A percentile compares a stretch with the other conserved stretches of the same genome.
Conservation (phyloP, 192 early-diverging fungal genomes). For the Backusella tarrabulga region DNA sequence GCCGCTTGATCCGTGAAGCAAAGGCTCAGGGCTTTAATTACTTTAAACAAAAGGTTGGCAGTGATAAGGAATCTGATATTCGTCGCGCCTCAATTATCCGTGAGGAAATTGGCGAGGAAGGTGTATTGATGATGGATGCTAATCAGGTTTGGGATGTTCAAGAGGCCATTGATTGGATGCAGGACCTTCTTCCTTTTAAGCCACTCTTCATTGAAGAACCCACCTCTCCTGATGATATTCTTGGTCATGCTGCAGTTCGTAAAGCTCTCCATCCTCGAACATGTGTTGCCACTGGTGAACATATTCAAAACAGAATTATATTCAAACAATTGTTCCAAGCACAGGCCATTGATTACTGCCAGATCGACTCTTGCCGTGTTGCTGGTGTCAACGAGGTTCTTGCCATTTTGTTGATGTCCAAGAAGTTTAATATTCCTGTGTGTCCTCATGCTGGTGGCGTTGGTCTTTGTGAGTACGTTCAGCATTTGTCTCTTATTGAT, state of each 20-base stretch:
- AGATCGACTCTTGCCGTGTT: conserved; percentile 41
- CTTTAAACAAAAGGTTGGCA: conserved; percentile 49
- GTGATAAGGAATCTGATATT: conserved; percentile 34
- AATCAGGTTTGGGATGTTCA: conserved; percentile 50
- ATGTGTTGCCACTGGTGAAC: conserved; percentile 38
- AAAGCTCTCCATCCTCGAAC: conserved; percentile 37
- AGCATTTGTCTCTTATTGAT: conserved; percentile 40
- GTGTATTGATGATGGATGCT: conserved; percentile 48
- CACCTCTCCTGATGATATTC: conserved; percentile 43
- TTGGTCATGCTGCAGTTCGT: conserved; percentile 40
- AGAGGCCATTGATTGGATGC: conserved; percentile 49
- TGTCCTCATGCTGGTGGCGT: conserved; percentile 40
- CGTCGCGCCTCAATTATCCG: conserved; percentile 42
- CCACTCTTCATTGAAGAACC: conserved; percentile 47
- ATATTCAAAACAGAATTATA: conserved; percentile 40
- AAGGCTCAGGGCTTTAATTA: conserved; percentile 40
- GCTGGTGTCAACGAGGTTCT: conserved; percentile 39
- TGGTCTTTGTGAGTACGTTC: conserved; percentile 38
- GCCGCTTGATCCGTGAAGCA: conserved; percentile 31
- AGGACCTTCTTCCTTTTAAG: conserved; percentile 39
- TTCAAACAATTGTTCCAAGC: conserved; percentile 46
- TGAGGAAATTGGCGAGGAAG: conserved; percentile 41
- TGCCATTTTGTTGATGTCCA: conserved; percentile 39
- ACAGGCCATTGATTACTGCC: conserved; percentile 39
- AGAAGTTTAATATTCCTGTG: conserved; percentile 39